These are phyloP conservation scores for Clitoria ternatea DNA, from an alignment of 306 rosid species.

Conservation along the genomic window DNA sequence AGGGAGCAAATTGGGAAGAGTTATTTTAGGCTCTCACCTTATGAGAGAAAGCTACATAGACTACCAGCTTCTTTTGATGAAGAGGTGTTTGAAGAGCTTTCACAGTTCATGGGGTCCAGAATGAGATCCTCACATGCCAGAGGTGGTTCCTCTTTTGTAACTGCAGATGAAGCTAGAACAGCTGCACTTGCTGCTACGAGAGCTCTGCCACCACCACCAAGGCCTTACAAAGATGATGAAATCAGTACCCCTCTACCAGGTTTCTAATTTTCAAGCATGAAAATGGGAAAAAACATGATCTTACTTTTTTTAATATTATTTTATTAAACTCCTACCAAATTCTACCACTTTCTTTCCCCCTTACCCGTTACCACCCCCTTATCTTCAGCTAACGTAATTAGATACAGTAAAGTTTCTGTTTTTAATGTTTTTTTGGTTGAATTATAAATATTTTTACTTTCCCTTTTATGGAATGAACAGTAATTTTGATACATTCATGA, in stretches of 20 bases:
- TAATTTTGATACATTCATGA: slow-evolving; percentile 10
- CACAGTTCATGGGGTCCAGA: slow-evolving; percentile 86
- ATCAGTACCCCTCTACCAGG: slow-evolving; percentile 60
- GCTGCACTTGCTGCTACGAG: slow-evolving; percentile 23
- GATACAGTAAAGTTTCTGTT: not conserved
- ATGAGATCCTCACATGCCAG: slow-evolving; percentile 62
- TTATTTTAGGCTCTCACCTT: slow-evolving; percentile 91
- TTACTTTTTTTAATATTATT: not conserved
- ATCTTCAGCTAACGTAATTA: not conserved
- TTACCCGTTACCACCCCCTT: not conserved
- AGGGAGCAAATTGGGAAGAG: slow-evolving; percentile 86
- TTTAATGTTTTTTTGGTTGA: not conserved
- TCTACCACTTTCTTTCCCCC: not conserved
- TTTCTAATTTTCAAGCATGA: slow-evolving; percentile 3
- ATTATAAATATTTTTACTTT: not conserved
- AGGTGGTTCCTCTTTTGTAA: slow-evolving; percentile 30
- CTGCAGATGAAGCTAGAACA: slow-evolving; percentile 39
- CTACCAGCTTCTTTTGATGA: slow-evolving; percentile 97
- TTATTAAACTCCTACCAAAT: not conserved
- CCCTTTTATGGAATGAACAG: slow-evolving; percentile 28
- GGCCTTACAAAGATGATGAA: slow-evolving; percentile 66
- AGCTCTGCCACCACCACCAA: slow-evolving; percentile 51
- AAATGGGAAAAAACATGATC: not conserved
- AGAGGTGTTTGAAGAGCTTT: slow-evolving; percentile 89
- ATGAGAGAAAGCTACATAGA: slow-evolving; percentile 87